A percentile compares a stretch with the other conserved stretches of the same genome.
These are phyloP conservation scores for Thelonectria discophora DNA, from an alignment of 2,329 filamentous ascomycete genomes.

Conservation along the genomic window DNA sequence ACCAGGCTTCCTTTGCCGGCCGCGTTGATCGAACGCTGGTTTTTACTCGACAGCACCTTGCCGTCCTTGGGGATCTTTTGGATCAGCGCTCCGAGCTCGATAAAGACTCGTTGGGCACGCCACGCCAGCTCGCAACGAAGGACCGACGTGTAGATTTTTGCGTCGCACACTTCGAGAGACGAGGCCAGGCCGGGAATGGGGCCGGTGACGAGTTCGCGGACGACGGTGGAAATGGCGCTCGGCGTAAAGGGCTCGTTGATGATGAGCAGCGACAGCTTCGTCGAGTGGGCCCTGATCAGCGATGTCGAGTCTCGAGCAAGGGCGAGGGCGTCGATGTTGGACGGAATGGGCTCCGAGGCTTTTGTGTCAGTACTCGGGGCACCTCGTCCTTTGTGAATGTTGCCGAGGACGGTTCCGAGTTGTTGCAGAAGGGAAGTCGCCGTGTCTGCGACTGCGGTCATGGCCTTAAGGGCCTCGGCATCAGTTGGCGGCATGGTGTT, in stretches of 20 bases:
- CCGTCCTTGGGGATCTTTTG: constrained; percentile 68
- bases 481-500: constrained; percentile 39
- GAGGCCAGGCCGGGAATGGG: constrained; percentile 80
- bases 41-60: constrained; percentile 52
- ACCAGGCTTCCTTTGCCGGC: constrained; percentile 64
- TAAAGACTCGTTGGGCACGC: constrained; percentile 67
- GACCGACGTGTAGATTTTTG: constrained; percentile 67
- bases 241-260: constrained; percentile 89
- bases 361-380: neutral
- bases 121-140: constrained; percentile 71
- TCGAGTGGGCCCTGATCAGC: constrained; percentile 82
- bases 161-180: constrained; percentile 71
- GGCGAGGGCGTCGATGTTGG: constrained; percentile 65
- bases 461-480: constrained; percentile 46
- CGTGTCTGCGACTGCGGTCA: constrained; percentile 51
- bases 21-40: constrained; percentile 42
- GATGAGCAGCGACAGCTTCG: constrained; percentile 86
- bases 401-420: constrained; percentile 53
- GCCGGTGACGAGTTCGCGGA: constrained; percentile 75
- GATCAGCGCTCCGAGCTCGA: constrained; percentile 70
- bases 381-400: constrained; percentile 46
- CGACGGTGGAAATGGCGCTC: constrained; percentile 74
- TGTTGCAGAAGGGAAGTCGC: constrained; percentile 52
- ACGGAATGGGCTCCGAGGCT: constrained; percentile 15
- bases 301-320: constrained; percentile 76